Base-by-base conservation (phyloP, 257 asterid genomes). In the Solanum lycopersicoides region DNA sequence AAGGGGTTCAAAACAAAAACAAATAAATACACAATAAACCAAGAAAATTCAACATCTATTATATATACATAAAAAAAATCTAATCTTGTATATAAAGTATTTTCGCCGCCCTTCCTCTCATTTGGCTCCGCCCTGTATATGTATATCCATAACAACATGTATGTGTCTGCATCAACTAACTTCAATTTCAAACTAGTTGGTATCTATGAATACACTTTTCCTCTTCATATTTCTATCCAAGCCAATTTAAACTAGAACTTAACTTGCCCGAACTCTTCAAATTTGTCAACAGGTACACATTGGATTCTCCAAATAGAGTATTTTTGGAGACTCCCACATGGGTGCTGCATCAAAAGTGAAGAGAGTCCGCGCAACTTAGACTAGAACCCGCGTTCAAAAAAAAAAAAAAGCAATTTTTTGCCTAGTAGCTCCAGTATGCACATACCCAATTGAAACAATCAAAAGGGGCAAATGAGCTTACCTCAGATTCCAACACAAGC, bases 401-500 rank as follows among this genome's bases (percentile, higher is more conserved):
- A 28, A 34, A 73, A 39, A 75, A 37, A 74, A 11, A 9, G 3
- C 18, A 39, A 50, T 50, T 50, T 50, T 50, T 9, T 34, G 35
- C 18, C 7, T 41, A 12, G 23, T 39, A 41, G 2, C 56, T 6
- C 56, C 34, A 75, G 12, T 41, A 75, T 75, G 28, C 84, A 79
- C 39, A 44, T 28, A 35, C 28, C 50, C 82, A 56, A 34, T 15
- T 71, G 56, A 76, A 87, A 59, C 16, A 82, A 69, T 41, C 74
- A 65, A 69, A 86, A 83, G 41, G 39, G 25, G 3, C 65, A 25
- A 45, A 6, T 34, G 2, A 89, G 56, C 95, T 90, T 90, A 95
- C 97, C 79, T 6, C 5, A 59, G 92, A 86, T 89, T 92, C 94
- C 47, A 87, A 87, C 41, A 68, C 75, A 88, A 73, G 13, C 53